Conservation (phyloP, 169 alveolate genomes). For the Cardiosporidium cionae region DNA sequence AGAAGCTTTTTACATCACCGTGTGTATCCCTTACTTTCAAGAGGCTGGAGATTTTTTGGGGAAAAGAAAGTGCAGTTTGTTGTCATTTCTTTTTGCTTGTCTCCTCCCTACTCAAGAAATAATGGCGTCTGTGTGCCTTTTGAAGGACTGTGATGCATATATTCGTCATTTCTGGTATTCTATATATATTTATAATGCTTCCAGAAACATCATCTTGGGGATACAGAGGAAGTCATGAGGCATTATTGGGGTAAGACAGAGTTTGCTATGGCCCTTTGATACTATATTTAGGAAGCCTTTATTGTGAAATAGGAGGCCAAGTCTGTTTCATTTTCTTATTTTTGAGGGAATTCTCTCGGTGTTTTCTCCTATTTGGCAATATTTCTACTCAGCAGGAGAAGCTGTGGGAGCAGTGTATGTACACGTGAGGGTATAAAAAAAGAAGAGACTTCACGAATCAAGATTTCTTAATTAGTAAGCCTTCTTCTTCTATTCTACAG, state of each 20-base stretch:
- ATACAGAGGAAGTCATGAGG: background rate
- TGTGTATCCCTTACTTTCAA: background rate
- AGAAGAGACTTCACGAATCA: background rate
- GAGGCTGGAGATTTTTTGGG: background rate
- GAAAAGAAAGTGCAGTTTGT: background rate
- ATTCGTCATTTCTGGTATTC: no score
- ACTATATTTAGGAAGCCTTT: conserved; percentile 2
- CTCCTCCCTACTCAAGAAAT: background rate
- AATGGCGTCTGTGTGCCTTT: background rate
- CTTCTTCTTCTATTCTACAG: conserved; percentile 22
- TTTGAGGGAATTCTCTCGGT: background rate
- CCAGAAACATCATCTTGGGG: background rate
- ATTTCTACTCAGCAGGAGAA: background rate
- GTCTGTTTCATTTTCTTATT: background rate
- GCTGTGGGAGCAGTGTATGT: background rate
- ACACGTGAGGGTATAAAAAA: background rate
- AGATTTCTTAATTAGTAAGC: background rate
- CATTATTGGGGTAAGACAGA: background rate
- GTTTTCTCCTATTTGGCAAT: background rate
- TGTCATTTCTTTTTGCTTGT: background rate
- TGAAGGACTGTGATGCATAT: no score
- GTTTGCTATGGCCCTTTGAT: conserved; percentile 15
- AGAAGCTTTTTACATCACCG: background rate
- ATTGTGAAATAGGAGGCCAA: background rate
- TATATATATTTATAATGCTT: no score